Percentiles rank a stretch among this genome's conserved stretches.
These are phyloP conservation scores for Phytophthora melonis DNA, from an alignment of 352 stramenopile species.

Conservation along the genomic window DNA sequence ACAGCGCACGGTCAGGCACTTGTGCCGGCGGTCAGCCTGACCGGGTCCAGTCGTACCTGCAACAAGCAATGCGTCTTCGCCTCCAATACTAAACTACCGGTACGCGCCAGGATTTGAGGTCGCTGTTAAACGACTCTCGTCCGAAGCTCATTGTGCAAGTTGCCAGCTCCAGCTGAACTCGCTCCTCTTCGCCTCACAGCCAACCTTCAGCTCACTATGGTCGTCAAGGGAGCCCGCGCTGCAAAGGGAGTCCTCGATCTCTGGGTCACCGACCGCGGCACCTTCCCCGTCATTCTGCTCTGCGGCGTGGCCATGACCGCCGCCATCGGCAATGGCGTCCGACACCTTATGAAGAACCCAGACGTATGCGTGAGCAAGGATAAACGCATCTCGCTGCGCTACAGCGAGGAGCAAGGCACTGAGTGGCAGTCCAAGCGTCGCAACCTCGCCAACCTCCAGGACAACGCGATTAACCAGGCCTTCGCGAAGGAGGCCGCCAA, in stretches of 20 bases:
- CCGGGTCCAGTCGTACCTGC: no score
- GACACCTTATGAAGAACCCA: conserved; percentile 25
- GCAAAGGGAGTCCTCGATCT: conserved; percentile 47
- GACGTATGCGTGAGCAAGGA: conserved; percentile 37
- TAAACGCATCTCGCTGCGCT: neutral
- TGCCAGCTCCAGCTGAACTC: no score
- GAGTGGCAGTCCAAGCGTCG: conserved; percentile 47
- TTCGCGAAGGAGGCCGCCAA: conserved; percentile 41
- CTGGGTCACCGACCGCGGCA: neutral
- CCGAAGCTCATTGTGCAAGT: no score
- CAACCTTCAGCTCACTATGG: conserved; percentile 1
- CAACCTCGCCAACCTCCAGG: conserved; percentile 47
- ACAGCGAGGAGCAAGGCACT: conserved; percentile 26
- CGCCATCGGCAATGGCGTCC: conserved; percentile 7
- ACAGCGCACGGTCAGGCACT: no score
- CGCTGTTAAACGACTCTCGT: no score
- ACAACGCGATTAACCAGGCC: conserved; percentile 63
- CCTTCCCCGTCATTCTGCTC: neutral
- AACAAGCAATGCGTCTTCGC: no score
- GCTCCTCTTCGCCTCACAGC: no score
- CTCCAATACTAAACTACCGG: no score
- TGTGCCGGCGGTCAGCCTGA: no score
- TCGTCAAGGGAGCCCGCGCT: conserved; percentile 25
- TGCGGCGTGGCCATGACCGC: conserved; percentile 6
- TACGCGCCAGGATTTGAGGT: no score